Percentiles rank a stretch among this genome's conserved stretches.
Conservation (phyloP, 2,329 filamentous ascomycete genomes). For the Neopestalotiopsis sp. region DNA sequence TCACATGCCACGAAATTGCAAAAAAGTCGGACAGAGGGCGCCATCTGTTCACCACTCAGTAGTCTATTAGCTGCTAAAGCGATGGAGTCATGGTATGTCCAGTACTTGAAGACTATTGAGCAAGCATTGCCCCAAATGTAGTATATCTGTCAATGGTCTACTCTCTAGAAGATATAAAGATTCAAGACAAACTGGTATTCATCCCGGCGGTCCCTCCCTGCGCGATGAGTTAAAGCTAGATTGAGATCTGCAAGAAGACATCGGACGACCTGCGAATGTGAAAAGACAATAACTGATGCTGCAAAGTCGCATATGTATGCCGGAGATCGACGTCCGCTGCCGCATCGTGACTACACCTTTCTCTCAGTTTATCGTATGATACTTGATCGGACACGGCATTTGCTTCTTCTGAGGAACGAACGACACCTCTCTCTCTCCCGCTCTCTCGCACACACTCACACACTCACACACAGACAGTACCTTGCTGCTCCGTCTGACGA, state of each 20-base stretch:
- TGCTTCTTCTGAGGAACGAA: background rate
- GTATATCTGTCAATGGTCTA: background rate
- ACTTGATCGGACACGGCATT: background rate
- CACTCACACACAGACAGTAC: background rate
- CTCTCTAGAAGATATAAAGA: background rate
- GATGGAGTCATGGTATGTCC: background rate
- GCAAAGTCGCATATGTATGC: background rate
- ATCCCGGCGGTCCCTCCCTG: background rate
- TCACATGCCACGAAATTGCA: background rate
- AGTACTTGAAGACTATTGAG: background rate
- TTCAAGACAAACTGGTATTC: background rate
- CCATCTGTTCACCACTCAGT: background rate
- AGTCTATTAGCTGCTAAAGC: background rate
- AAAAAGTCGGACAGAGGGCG: background rate
- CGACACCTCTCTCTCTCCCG: background rate
- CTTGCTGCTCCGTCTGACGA: background rate
- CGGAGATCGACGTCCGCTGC: background rate
- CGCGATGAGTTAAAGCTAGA: conserved; percentile 1
- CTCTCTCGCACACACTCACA: too few relatives aligned
- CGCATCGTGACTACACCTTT: background rate
- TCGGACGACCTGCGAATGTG: background rate
- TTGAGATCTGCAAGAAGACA: conserved; percentile 16
- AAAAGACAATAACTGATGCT: background rate
- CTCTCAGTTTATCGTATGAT: background rate
- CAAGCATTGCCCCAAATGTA: background rate